Percentiles rank a stretch among this genome's conserved stretches.
phyloP scores from a whole-genome alignment of 768 basidiomycete species.

The Trametes elegans region DNA sequence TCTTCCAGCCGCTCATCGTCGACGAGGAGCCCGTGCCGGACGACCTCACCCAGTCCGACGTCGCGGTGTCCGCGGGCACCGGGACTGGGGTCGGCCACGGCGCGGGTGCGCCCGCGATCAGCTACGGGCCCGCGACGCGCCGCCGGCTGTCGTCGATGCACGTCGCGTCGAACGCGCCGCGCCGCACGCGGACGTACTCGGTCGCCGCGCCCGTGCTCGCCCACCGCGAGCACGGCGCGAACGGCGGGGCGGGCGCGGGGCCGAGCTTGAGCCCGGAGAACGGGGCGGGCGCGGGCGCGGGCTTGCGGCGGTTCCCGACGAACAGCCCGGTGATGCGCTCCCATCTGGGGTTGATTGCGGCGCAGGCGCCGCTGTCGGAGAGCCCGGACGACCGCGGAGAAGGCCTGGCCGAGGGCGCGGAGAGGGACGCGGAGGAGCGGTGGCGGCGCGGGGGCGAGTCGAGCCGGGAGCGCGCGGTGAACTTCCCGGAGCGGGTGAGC shows the following conservation, averaged over 20 bases:
- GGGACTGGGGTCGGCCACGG: neutral
- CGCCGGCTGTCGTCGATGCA: slow-evolving; percentile 38
- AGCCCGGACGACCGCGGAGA: slow-evolving; percentile 27
- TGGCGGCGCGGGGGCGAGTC: no score
- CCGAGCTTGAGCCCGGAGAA: neutral
- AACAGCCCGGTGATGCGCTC: slow-evolving; percentile 9
- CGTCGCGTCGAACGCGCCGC: slow-evolving; percentile 9
- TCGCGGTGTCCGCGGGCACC: neutral
- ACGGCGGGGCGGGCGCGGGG: neutral
- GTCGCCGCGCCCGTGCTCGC: neutral
- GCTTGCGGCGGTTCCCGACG: slow-evolving; percentile 23
- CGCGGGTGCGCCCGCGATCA: slow-evolving; percentile 23
- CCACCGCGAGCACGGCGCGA: slow-evolving; percentile 12
- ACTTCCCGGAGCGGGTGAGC: slow-evolving; percentile 22
- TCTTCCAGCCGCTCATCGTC: slow-evolving; percentile 65
- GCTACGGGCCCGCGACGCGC: slow-evolving; percentile 41
- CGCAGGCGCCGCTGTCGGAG: slow-evolving; percentile 24
- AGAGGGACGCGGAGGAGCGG: no score
- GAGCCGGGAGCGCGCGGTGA: neutral
- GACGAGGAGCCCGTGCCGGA: slow-evolving; percentile 45
- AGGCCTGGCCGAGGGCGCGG: neutral
- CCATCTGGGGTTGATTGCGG: slow-evolving; percentile 7
- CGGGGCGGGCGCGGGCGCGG: neutral
- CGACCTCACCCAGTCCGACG: neutral
- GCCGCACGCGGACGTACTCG: slow-evolving; percentile 16